Base-by-base conservation (phyloP, 106 monocot genomes). In the Acorus gramineus region DNA sequence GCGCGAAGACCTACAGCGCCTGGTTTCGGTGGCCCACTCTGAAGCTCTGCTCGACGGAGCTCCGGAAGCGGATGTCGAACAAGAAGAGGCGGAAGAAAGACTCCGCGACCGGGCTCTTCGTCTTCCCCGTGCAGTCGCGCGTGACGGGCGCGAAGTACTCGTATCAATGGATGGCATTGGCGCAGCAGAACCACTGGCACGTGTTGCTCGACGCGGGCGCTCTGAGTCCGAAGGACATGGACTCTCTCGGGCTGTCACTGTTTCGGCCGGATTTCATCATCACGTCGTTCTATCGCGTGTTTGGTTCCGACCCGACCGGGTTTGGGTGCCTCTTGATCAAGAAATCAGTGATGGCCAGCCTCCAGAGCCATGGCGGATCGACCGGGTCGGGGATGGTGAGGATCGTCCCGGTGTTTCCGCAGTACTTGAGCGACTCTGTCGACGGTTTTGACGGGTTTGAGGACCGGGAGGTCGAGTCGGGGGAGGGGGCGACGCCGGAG, bases 161-260 rank as follows among this genome's bases (percentile, higher is more conserved):
- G 5, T 57, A 57, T 57, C 57, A 57, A 11, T 57, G 57, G 57
- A 57, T 57, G 57, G 57, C 57, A 57, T 14, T 57, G 12, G 57
- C 57, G n/a, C 57, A 28, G 28, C 28, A 28, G 28, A 28, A 28
- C 1, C 28, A 28, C 28, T 28, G 28, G 28, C 28, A 28, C 28
- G 28, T 28, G 28, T 28, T 28, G 28, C 28, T 28, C 28, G 28
- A 28, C 28, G 28, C 28, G 28, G 28, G 28, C 28, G 28, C 28
- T 28, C 28, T 28, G 28, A 1, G 28, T 28, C 28, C 28, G 28
- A 28, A 28, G 28, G 28, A 28, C 28, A 28, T 28, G 28, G 28
- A 28, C 28, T 28, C 28, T 28, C 28, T 28, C 28, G 28, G 28
- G 28, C 28, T 28, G 1, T 28, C 28, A 1, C 28, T 28, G 28